phyloP scores from a whole-genome alignment of 2,329 filamentous ascomycete genomes.

The Nigrospora oryzae region DNA sequence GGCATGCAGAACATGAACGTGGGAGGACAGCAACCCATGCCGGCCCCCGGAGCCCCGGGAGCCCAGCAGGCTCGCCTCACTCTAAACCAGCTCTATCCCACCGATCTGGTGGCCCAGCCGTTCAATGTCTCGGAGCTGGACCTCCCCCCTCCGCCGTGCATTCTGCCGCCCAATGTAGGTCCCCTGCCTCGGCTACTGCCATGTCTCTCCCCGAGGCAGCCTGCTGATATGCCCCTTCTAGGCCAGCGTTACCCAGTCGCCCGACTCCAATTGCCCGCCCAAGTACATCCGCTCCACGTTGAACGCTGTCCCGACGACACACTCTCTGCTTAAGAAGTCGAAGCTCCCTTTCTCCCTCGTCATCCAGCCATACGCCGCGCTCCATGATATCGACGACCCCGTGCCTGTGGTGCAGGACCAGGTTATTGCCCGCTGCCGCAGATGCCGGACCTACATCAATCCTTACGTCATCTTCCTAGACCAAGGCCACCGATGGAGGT shows the following conservation, averaged over 20 bases:
- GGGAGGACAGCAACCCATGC: constrained; percentile 45
- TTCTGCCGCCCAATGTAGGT: constrained; percentile 85
- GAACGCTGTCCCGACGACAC: constrained; percentile 86
- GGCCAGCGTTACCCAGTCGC: constrained; percentile 87
- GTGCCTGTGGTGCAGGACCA: constrained; percentile 93
- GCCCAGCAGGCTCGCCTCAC: constrained; percentile 38
- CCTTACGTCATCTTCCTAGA: constrained; percentile 95
- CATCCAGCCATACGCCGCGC: constrained; percentile 88
- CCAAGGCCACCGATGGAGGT: constrained; percentile 95
- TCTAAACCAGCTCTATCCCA: constrained; percentile 85
- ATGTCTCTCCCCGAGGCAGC: background rate
- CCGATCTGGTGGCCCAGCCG: constrained; percentile 83
- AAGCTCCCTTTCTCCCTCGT: constrained; percentile 91
- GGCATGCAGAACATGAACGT: constrained; percentile 53
- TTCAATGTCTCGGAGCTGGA: constrained; percentile 93
- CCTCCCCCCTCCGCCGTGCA: constrained; percentile 80
- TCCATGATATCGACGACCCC: constrained; percentile 87
- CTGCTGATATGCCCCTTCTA: constrained; percentile 35
- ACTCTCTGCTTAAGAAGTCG: constrained; percentile 92
- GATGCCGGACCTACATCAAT: constrained; percentile 96
- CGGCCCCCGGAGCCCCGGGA: constrained; percentile 37
- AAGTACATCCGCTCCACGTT: constrained; percentile 94
- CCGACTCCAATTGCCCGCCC: constrained; percentile 80
- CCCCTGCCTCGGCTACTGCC: background rate
- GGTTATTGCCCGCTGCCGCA: constrained; percentile 90